A percentile compares a stretch with the other conserved stretches of the same genome.
phyloP scores from a whole-genome alignment of 257 asterid species.

The Jacaranda mimosifolia region DNA sequence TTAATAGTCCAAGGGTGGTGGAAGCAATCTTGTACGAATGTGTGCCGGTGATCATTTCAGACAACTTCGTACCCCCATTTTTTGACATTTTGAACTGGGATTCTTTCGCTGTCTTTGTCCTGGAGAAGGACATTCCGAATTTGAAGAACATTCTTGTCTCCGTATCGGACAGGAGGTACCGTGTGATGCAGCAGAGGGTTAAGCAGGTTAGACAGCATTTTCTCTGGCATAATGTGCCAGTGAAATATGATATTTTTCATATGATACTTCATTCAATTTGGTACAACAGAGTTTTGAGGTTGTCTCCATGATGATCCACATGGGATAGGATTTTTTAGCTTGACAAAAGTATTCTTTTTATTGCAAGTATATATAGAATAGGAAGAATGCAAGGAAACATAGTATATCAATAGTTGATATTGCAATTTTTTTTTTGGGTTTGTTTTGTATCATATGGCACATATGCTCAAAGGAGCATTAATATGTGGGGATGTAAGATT shows the following conservation, averaged over 20 bases:
- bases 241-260: conserved; percentile 51
- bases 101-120: conserved; percentile 50
- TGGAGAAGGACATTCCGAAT: conserved; percentile 52
- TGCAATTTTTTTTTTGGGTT: background rate
- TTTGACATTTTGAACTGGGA: conserved; percentile 55
- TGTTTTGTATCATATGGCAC: background rate
- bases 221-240: conserved; percentile 45
- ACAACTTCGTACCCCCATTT: conserved; percentile 57
- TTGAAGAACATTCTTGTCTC: conserved; percentile 40
- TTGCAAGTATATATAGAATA: background rate
- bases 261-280: conserved; percentile 58
- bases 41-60: conserved; percentile 56
- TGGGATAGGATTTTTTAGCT: background rate
- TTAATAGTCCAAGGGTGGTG: conserved; percentile 58
- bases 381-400: background rate
- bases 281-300: conserved; percentile 43
- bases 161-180: conserved; percentile 47
- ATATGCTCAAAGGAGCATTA: background rate
- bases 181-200: conserved; percentile 49
- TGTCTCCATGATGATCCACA: conserved; percentile 5
- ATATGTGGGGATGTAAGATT: too few relatives aligned
- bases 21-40: conserved; percentile 50
- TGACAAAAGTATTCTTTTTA: background rate
- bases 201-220: conserved; percentile 53
- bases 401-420: background rate